phyloP scores from a whole-genome alignment of 257 asterid species.

The Forsythia suspensa region DNA sequence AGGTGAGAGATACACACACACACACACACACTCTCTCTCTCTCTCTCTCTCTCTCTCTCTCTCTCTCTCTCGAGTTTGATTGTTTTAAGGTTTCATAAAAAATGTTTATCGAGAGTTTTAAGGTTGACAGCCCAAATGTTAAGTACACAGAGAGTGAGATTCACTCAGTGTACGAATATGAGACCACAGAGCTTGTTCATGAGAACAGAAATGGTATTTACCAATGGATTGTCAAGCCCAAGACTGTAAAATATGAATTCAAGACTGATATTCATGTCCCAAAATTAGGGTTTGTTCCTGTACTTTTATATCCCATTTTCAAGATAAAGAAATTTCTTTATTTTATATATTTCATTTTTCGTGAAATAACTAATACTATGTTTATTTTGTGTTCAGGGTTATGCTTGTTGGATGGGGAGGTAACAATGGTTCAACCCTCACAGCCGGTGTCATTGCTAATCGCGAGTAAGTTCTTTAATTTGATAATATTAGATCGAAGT shows the following conservation, averaged over 20 bases:
- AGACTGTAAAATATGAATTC: slow-evolving; percentile 78
- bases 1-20: not conserved
- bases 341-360: not conserved
- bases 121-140: slow-evolving; percentile 93
- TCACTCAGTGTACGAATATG: slow-evolving; percentile 71
- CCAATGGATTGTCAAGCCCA: slow-evolving; percentile 96
- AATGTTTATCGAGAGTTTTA: slow-evolving; percentile 88
- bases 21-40: not conserved
- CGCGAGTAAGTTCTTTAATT: slow-evolving; percentile 64
- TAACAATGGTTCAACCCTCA: slow-evolving; percentile 90
- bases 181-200: slow-evolving; percentile 91
- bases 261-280: slow-evolving; percentile 76
- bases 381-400: slow-evolving; percentile 48
- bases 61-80: too few species aligned
- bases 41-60: not conserved
- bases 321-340: not conserved
- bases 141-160: slow-evolving; percentile 77
- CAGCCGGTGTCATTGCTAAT: slow-evolving; percentile 90
- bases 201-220: slow-evolving; percentile 73
- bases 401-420: slow-evolving; percentile 99
- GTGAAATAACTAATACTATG: not conserved
- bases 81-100: slow-evolving; percentile 1
- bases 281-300: slow-evolving; percentile 68
- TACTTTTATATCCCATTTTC: too few species aligned
- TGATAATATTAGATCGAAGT: not conserved